Percentiles rank a stretch among this genome's conserved stretches.
phyloP scores from a whole-genome alignment of 805 yeast genomes.

The Ogataea saltuana region DNA sequence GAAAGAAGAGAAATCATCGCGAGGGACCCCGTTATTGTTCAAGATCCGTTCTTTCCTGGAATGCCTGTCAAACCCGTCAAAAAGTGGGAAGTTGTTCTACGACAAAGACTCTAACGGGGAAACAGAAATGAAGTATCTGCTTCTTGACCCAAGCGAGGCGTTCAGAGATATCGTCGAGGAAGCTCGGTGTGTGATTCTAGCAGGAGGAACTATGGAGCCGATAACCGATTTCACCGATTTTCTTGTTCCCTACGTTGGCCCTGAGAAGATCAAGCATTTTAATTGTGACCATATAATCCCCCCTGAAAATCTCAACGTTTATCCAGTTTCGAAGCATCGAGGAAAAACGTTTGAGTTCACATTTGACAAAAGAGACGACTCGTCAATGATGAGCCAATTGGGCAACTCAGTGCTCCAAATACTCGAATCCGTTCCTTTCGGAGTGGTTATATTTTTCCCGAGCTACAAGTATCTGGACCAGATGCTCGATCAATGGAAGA shows the following conservation, averaged over 20 bases:
- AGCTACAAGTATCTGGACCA: conserved; percentile 71
- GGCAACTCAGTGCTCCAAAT: conserved; percentile 52
- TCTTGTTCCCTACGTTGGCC: conserved; percentile 58
- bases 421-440: conserved; percentile 56
- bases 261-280: conserved; percentile 48
- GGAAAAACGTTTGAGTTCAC: conserved; percentile 58
- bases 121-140: conserved; percentile 59
- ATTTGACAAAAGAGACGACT: conserved; percentile 58
- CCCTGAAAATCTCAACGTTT: conserved; percentile 60
- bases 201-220: conserved; percentile 98
- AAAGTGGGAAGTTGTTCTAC: conserved; percentile 76
- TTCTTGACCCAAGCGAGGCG: conserved; percentile 74
- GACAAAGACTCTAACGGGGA: conserved; percentile 40
- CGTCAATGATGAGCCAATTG: conserved; percentile 45
- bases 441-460: conserved; percentile 81
- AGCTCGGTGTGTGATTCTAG: conserved; percentile 69
- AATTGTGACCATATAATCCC: conserved; percentile 88
- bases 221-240: conserved; percentile 65
- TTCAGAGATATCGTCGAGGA: conserved; percentile 67
- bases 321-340: conserved; percentile 42
- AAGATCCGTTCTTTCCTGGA: conserved; percentile 64
- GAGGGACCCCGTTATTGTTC: conserved; percentile 56
- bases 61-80: conserved; percentile 68
- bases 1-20: conserved; percentile 7
- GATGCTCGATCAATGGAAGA: conserved; percentile 56